Conservation (phyloP, 2,329 filamentous ascomycete species). For the Drechslerella coelobrocha region DNA sequence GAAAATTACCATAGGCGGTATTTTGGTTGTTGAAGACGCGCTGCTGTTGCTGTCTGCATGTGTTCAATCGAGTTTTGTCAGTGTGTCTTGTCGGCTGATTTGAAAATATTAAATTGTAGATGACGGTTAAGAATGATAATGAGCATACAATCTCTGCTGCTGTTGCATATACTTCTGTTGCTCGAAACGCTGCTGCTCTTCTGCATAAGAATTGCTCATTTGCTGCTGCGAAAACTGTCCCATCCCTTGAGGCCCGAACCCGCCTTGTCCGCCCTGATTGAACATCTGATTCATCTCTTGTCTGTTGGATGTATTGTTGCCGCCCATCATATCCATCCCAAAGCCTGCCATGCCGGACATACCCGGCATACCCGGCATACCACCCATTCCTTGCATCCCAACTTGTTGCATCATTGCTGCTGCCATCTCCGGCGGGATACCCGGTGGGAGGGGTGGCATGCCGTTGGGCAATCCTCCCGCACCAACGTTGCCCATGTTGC, state of each 20-base stretch:
- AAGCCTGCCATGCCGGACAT: constrained; percentile 48
- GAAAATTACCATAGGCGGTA: constrained; percentile 44
- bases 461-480: constrained; percentile 29
- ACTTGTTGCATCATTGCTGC: constrained; percentile 49
- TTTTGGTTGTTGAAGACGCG: constrained; percentile 35
- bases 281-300: constrained; percentile 49
- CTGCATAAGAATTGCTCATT: constrained; percentile 33
- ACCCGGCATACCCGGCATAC: constrained; percentile 49
- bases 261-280: constrained; percentile 35
- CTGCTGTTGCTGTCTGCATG: constrained; percentile 39
- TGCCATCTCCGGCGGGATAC: constrained; percentile 51
- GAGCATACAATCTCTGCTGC: constrained; percentile 49
- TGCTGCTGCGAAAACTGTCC: constrained; percentile 27
- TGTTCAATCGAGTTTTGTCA: constrained; percentile 23
- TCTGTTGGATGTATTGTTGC: constrained; percentile 39
- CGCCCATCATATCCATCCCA: constrained; percentile 50
- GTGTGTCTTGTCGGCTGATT: constrained; percentile 18
- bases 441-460: constrained; percentile 46
- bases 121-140: constrained; percentile 49
- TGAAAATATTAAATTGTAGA: constrained; percentile 19
- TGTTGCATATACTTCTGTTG: constrained; percentile 51
- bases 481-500: constrained; percentile 32
- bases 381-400: constrained; percentile 51
- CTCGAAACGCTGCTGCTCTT: constrained; percentile 48
- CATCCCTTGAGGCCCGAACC: constrained; percentile 44